These are phyloP conservation scores for Kwoniella sp. DNA, from an alignment of 768 basidiomycete species.

Conservation along the genomic window DNA sequence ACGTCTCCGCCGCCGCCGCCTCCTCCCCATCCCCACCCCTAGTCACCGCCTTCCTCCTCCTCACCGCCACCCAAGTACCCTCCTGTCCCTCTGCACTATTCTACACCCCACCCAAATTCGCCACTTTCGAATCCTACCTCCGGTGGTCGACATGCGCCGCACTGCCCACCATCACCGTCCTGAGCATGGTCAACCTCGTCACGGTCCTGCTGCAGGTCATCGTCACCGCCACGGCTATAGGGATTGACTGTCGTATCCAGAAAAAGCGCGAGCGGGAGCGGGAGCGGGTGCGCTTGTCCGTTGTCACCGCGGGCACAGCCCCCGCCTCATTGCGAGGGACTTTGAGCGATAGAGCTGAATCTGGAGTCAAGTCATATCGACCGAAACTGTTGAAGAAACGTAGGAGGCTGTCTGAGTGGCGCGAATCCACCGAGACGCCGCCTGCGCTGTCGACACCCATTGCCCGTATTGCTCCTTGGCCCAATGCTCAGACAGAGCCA, in stretches of 20 bases:
- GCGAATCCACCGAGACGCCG: neutral
- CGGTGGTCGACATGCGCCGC: conserved; percentile 10
- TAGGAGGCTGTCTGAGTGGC: conserved; percentile 5
- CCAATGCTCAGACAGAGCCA: no score
- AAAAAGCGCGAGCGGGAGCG: neutral
- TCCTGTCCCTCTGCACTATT: conserved; percentile 7
- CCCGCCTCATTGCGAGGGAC: neutral
- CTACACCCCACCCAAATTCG: neutral
- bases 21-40: no score
- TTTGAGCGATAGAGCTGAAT: no score
- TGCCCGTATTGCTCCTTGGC: no score
- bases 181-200: conserved; percentile 9
- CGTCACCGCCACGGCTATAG: neutral
- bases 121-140: conserved; percentile 10
- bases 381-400: neutral
- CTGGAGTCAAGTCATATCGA: no score
- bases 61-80: conserved; percentile 4
- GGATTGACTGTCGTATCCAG: conserved; percentile 9
- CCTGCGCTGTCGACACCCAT: no score
- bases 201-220: neutral
- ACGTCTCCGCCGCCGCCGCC: no score
- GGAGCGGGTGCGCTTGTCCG: no score
- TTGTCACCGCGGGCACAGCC: no score
- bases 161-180: conserved; percentile 4
- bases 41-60: conserved; percentile 7